Base-by-base conservation (phyloP, 31 red algal genomes). In the Odonthalia washingtoniensis region DNA sequence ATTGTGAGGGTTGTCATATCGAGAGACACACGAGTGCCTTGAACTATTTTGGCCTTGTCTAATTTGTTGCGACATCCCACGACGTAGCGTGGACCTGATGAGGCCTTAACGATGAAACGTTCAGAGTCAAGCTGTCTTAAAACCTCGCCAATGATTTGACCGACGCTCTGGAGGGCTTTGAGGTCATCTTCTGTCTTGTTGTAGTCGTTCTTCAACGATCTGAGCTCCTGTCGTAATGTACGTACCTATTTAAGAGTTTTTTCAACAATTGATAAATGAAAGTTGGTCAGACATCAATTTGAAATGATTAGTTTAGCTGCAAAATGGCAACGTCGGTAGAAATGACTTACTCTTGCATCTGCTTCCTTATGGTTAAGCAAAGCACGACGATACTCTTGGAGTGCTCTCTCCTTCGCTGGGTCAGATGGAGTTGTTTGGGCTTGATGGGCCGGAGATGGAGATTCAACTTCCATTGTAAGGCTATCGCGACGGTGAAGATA, bases 1-100 rank as follows among this genome's bases (percentile, higher is more conserved):
- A 99, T 99, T 38, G 98, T 99, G 30, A 99, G 82, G 9, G 98
- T 99, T 32, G 98, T 99, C 98, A 99, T 99, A 78, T 99, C 98
- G 39, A 99, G 94, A 3, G 98, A 88, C 46, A 99, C 98, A 36
- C 98, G 89, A 46, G 92, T 93, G n/a, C 98, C 98, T 70, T 97
- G 95, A 27, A 91, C 86, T 62, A 99, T 87, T 49, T 94, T 95
- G 2, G 66, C 81, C 77, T 95, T 92, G 40, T 97, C 92, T 14
- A 99, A 72, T 36, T 93, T 92, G 78, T 89, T 93, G 40, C 94
- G 88, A 73, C 95, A 97, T 17, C 98, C 98, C 6, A 99, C 98
- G 16, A 99, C 98, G 66, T 99, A 99, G 34, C 98, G 98, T 60
- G 98, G 98, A 40, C 98, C 98, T 31, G 91, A 95, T 37, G 93